phyloP scores from a whole-genome alignment of 1,139 yeast genomes.

The Yamadazyma oceani region DNA sequence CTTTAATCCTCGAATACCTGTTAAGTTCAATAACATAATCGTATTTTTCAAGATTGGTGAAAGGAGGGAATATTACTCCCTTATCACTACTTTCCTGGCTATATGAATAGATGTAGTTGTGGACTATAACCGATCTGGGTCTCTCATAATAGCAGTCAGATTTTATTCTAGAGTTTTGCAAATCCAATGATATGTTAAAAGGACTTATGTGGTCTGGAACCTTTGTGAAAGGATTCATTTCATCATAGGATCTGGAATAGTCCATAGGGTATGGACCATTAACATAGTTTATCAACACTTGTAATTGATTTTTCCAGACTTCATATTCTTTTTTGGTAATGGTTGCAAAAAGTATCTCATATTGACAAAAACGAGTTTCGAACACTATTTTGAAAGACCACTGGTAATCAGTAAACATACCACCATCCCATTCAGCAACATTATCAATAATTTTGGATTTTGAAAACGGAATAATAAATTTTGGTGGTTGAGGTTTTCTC shows the following conservation, averaged over 20 bases:
- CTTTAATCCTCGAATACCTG: constrained; percentile 14
- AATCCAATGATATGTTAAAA: constrained; percentile 12
- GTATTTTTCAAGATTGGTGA: neutral
- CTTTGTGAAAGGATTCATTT: constrained; percentile 4
- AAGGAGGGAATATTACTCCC: too few relatives aligned
- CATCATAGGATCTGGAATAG: constrained; percentile 20
- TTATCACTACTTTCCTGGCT: too few relatives aligned
- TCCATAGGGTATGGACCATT: constrained; percentile 44
- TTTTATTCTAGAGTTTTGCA: neutral
- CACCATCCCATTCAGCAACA: constrained; percentile 30
- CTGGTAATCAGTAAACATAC: constrained; percentile 34
- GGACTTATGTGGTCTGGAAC: constrained; percentile 10
- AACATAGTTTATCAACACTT: constrained; percentile 32
- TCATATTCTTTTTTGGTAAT: constrained; percentile 31
- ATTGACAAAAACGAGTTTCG: constrained; percentile 40
- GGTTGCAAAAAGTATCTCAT: constrained; percentile 47
- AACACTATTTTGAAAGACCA: constrained; percentile 44
- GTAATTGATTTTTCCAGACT: constrained; percentile 43
- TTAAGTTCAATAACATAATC: constrained; percentile 5
- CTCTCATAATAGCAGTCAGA: constrained; percentile 11
- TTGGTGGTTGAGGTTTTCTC: constrained; percentile 28
- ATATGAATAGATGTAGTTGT: neutral
- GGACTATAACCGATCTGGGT: constrained; percentile 3
- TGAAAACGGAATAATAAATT: constrained; percentile 50
- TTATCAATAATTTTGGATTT: constrained; percentile 27